Percentiles rank a stretch among this genome's conserved stretches.
Evolutionary conservation across 257 asterid genomes (phyloP).

Genomic region (Gynochthodes officinalis): DNA sequence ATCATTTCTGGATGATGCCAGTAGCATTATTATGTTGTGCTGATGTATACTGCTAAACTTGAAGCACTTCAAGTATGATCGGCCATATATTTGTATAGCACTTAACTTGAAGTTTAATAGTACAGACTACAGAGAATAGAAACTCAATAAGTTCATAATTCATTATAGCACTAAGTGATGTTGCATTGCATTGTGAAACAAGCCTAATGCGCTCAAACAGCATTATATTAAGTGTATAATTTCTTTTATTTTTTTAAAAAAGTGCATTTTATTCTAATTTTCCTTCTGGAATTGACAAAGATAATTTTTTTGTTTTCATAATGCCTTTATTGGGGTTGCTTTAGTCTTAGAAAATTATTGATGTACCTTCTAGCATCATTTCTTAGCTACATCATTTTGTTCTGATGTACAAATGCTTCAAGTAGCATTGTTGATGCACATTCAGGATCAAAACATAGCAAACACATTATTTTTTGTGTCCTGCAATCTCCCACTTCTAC

Average conservation of each 20-base stretch:
- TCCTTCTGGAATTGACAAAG: too few relatives aligned
- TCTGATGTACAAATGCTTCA: neutral
- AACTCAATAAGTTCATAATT: neutral
- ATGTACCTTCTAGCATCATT: neutral
- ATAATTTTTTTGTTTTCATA: neutral
- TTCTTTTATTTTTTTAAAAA: too few relatives aligned
- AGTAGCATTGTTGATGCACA: neutral
- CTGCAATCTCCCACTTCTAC: neutral
- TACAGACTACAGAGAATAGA: neutral
- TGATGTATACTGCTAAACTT: too few relatives aligned
- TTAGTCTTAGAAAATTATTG: neutral
- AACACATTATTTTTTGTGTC: neutral
- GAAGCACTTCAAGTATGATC: too few relatives aligned
- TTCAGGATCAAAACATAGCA: too few relatives aligned
- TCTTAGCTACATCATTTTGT: neutral
- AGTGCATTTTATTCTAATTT: too few relatives aligned
- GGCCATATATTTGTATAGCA: too few relatives aligned
- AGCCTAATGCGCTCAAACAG: too few relatives aligned
- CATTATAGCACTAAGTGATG: neutral
- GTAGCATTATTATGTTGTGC: too few relatives aligned
- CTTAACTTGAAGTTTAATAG: neutral
- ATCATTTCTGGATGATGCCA: neutral
- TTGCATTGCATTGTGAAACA: too few relatives aligned
- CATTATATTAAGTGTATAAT: too few relatives aligned
- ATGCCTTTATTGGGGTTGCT: neutral